Evolutionary conservation across 2,329 filamentous ascomycete genomes (phyloP).

Genomic region (Alternaria triticimaculans): DNA sequence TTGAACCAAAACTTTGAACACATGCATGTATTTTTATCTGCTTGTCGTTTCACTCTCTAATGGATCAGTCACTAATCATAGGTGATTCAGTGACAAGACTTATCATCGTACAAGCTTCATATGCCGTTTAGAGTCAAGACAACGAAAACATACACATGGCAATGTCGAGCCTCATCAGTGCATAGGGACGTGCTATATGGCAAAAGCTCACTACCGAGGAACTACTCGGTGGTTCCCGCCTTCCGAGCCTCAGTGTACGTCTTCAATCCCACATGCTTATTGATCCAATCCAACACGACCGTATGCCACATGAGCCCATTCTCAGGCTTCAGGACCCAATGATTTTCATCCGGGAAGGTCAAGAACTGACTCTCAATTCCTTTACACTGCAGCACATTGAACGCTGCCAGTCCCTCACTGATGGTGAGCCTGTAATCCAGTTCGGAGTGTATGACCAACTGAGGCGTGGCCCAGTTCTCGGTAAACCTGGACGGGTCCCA

Average conservation of each 20-base stretch:
- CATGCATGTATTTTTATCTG: neutral
- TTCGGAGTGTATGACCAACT: conserved; percentile 88
- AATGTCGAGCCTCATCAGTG: neutral
- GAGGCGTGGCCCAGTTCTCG: conserved; percentile 81
- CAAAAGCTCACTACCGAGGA: neutral
- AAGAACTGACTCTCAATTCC: conserved; percentile 79
- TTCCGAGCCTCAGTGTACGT: conserved; percentile 44
- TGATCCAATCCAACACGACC: conserved; percentile 81
- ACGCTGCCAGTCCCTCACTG: conserved; percentile 81
- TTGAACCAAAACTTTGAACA: neutral
- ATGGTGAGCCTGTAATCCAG: conserved; percentile 89
- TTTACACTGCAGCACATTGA: conserved; percentile 81
- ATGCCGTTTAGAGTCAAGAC: neutral
- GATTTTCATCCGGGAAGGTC: conserved; percentile 80
- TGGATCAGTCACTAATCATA: neutral
- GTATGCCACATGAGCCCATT: conserved; percentile 91
- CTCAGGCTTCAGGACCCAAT: conserved; percentile 89
- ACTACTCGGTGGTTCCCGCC: neutral
- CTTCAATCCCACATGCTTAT: conserved; percentile 62
- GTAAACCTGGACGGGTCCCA: conserved; percentile 66
- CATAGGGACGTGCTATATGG: neutral
- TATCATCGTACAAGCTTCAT: neutral
- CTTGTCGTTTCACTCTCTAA: neutral
- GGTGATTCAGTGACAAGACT: neutral
- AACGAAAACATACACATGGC: neutral